Evolutionary conservation across 1,284 basidiomycete genomes (phyloP), one percentile per base, ranked within the genome.

Genomic region (Papiliotrema flavescens): DNA sequence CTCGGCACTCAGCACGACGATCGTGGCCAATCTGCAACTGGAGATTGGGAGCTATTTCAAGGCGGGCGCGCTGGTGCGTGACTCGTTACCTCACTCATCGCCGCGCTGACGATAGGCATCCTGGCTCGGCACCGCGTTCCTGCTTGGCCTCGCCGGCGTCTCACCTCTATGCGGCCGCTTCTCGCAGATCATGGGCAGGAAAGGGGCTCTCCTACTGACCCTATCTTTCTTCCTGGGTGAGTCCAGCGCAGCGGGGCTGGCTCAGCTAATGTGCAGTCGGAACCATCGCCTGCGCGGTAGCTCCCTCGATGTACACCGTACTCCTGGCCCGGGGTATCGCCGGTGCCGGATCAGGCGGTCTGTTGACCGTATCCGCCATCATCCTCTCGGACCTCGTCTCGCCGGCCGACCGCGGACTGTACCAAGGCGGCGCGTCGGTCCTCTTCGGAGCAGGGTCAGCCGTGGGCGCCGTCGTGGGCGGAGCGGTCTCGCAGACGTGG

Each of bases 11-110:
- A 52, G 56, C 7, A 59, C 61, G 7, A 64, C 63, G 15, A 66
- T 71, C 24, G 66, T 66, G 0, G 67, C 69, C 34, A 71, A 71
- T 50, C 49, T 71, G 13, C 63, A 65, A 22, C 49, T 69, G n/a
- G 69, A 71, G 28, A 69, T 71, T 22, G 63, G 59, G 3, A 67
- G 64, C 0, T 60, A 65, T 41, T 71, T 71, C 47, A 54, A 59
- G 20, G 60, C 61, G 19, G 63, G 64, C 39, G 59, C 62, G 3
- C 46, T 66, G 51, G 66, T 67, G 43, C 20, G 63, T 61, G 19
- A 14, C 23, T 32, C 5, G 6, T 11, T 6, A 6, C 28, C 11
- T 11, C 28, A 32, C 6, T 32, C 6, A 11, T 32, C 28, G 28
- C 28, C 6, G 28, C 28, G 28, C 28, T 32, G 11, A 32, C 5